Base-by-base conservation (phyloP, 352 stramenopile genomes). In the Phytophthora colocasiae region DNA sequence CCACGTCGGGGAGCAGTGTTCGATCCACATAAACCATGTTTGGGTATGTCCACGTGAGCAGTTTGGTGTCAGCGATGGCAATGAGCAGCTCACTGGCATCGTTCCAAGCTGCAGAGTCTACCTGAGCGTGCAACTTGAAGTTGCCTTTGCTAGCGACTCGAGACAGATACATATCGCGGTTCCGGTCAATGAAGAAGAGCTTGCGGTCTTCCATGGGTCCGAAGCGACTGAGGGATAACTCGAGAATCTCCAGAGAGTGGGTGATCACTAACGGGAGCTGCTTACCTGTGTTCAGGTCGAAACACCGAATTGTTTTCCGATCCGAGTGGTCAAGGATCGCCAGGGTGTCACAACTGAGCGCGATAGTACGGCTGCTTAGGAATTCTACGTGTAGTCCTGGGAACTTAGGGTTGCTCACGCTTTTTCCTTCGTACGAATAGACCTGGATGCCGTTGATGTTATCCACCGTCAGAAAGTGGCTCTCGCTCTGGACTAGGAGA, bases 391-490 rank as follows among this genome's bases (percentile, higher is more conserved):
- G 89, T 51, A 98, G 81, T 19, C 91, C 92, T 0, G 83, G 71
- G 56, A 98, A 96, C 41, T 91, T 92, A 0, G 90, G 91, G 22
- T 76, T 89, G 77, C 90, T 95, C 29, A 98, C 77, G 14, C 78
- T 68, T 48, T 97, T 92, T 44, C 92, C 95, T 75, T 98, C 95
- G 71, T 97, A 98, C 48, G 89, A 95, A 69, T 96, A 98, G 11
- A 97, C 78, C 56, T 97, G 90, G 49, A 96, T 89, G 48, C 90
- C 91, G 53, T 94, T 85, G 53, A 93, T 84, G 55, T 91, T 92
- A 77, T 98, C 91, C 17, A 97, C 83, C 0, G 91, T 91, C 62
- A 98, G 73, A 69, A 98, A 98, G 55, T 96, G 82, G 31, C 76
- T 93, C 57, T 94, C 81, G 44, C 84, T 90, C 51, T 97, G 88